Evolutionary conservation across 164 flowering plant genomes (phyloP), one percentile per base, ranked within the genome.

Genomic region (Akebia trifoliata): DNA sequence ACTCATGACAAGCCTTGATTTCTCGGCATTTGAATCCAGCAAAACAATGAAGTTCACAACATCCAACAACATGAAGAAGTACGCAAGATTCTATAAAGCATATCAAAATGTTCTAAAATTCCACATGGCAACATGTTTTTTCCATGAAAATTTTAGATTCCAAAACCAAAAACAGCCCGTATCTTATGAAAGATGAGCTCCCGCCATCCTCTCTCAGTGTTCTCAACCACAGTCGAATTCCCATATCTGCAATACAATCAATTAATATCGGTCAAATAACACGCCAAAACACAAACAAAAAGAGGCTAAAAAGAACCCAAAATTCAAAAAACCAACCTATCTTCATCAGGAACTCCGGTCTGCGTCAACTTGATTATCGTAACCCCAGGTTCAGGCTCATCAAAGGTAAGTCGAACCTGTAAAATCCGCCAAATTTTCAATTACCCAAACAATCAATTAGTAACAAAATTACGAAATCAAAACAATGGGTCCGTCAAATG

Each of bases 171-270:
- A 50, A 84, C 87, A 8, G 83, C 89, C 1, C 91, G 71, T 60
- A 89, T 84, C 77, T 69, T 82, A 58, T 84, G 69, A 76, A 89
- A 84, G 32, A 89, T 89, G n/a, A 86, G 86, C 59, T 86, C 93
- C 56, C 91, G 56, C 96, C 96, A 89, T 53, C 96, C 96, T 67
- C 84, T 82, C 74, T 89, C 96, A 0, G 96, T 89, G 60, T 89
- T 89, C 77, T 89, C 94, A 61, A 82, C 86, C 67, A 89, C 96
- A n/a, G 96, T 89, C 3, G 86, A 62, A 72, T 89, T 89, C 42
- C 96, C 96, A 68, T 86, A 89, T 71, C 96, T 89, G 77, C 74
- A 76, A 11, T 8, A 54, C 31, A 58, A 50, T 9, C 31, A 29
- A 14, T 21, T 34, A 59, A 8, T 4, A 34, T n/a, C 44, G 48